Conservation (phyloP, 2,329 filamentous ascomycete species). For the Dothidotthia symphoricarpi region DNA sequence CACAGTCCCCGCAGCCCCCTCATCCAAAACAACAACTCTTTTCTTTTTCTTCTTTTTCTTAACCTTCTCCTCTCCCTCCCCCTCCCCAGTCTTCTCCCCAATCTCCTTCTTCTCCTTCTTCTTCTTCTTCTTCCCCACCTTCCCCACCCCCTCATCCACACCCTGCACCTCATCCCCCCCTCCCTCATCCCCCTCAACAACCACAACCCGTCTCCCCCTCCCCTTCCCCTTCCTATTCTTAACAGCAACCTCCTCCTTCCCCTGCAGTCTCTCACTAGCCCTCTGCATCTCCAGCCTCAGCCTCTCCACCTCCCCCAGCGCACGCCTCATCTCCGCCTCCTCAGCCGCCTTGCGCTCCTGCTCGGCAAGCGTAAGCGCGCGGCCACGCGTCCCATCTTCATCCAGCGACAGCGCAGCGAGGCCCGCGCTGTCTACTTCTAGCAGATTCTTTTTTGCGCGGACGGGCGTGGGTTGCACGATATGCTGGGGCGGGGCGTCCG, state of each 20-base stretch:
- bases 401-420: constrained; percentile 72
- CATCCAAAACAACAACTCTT: constrained; percentile 30
- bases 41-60: constrained; percentile 46
- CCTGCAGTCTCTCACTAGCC: constrained; percentile 71
- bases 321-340: constrained; percentile 83
- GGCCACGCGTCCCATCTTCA: constrained; percentile 30
- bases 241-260: constrained; percentile 65
- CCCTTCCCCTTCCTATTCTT: constrained; percentile 58
- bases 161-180: constrained; percentile 12
- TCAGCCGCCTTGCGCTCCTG: constrained; percentile 69
- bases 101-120: constrained; percentile 40
- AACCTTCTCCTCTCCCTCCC: constrained; percentile 16
- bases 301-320: constrained; percentile 84
- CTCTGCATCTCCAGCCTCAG: constrained; percentile 86
- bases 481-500: constrained; percentile 27
- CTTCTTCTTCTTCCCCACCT: constrained; percentile 44
- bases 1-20: constrained; percentile 1
- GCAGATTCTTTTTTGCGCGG: constrained; percentile 61
- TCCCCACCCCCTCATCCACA: constrained; percentile 12
- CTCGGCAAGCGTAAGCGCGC: constrained; percentile 48
- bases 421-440: constrained; percentile 84
- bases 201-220: constrained; percentile 43
- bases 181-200: constrained; percentile 50
- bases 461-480: constrained; percentile 25
- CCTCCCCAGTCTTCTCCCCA: constrained; percentile 13